Conservation (phyloP, 495 filamentous ascomycete species). For the Neurospora sp. region DNA sequence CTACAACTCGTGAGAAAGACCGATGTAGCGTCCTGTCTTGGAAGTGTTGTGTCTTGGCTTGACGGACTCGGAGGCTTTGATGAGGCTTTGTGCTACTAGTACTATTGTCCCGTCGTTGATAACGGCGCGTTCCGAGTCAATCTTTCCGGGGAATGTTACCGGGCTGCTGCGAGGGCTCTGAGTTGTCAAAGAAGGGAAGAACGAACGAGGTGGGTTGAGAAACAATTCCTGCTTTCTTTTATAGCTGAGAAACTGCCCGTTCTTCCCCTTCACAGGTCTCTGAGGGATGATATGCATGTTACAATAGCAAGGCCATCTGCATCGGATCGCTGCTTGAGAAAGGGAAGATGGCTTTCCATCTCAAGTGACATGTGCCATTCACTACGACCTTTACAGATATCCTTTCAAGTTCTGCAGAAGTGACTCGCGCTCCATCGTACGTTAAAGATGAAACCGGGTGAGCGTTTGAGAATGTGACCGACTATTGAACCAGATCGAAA, state of each 20-base stretch:
- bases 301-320: neutral
- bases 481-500: neutral
- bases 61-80: neutral
- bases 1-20: neutral
- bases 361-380: neutral
- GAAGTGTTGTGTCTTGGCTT: neutral
- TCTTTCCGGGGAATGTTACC: neutral
- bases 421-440: neutral
- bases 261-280: neutral
- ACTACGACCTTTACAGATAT: neutral
- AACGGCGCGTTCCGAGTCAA: neutral
- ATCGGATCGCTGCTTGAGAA: neutral
- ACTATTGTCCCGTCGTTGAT: neutral
- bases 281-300: neutral
- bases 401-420: neutral
- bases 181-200: neutral
- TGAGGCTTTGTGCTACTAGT: neutral
- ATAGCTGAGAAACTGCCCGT: neutral
- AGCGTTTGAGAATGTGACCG: neutral
- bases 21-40: neutral
- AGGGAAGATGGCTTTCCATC: neutral
- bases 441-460: neutral
- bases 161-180: neutral
- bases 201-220: neutral
- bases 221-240: neutral